These are phyloP conservation scores for Eimeria praecox DNA, from an alignment of 169 alveolate genomes.

Conservation along the genomic window DNA sequence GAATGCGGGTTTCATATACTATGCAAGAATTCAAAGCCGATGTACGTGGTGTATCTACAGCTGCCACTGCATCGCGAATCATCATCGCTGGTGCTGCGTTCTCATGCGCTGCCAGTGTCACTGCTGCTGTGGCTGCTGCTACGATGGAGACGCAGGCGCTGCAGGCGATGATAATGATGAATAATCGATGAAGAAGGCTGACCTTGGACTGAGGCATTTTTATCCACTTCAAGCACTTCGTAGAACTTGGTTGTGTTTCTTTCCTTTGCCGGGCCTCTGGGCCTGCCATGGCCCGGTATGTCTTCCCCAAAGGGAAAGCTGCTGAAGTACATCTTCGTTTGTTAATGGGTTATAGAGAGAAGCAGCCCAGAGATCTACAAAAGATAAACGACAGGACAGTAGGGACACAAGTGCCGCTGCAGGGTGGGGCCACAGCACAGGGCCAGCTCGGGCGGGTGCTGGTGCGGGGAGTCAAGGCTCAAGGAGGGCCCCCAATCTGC, in stretches of 20 bases:
- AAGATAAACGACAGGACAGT: background rate
- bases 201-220: constrained; percentile 90
- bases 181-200: background rate
- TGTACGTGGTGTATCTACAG: background rate
- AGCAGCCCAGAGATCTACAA: constrained; percentile 38
- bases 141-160: background rate
- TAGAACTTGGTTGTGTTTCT: constrained; percentile 93
- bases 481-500: constrained; percentile 49
- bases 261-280: constrained; percentile 83
- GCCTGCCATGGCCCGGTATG: constrained; percentile 67
- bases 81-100: background rate
- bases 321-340: constrained; percentile 80
- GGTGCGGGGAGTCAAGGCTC: constrained; percentile 76
- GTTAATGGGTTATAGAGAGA: background rate
- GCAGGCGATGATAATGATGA: no score
- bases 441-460: constrained; percentile 70
- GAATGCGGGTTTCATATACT: background rate
- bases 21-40: background rate
- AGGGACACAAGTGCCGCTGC: constrained; percentile 49
- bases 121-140: constrained; percentile 1
- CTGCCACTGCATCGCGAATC: background rate
- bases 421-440: constrained; percentile 72
- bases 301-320: constrained; percentile 84
- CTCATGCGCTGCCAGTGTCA: background rate
- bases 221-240: constrained; percentile 90